Conservation (phyloP, 331 rosid species). For the Pyrus hybrid region DNA sequence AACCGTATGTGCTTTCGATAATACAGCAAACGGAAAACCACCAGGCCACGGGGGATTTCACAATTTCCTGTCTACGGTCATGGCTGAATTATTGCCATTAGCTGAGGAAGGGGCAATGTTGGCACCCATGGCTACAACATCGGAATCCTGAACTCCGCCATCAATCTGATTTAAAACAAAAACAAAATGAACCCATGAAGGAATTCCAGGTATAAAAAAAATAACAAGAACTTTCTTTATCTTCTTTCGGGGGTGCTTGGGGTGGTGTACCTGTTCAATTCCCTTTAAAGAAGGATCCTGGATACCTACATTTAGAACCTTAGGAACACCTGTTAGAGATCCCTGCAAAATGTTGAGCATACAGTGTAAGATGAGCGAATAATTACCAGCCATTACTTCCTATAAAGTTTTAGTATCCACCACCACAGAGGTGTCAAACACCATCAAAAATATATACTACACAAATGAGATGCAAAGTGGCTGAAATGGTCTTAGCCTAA, state of each 20-base stretch:
- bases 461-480: background rate
- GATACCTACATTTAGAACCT: slow-evolving; percentile 15
- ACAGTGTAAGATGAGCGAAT: background rate
- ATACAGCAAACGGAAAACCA: background rate
- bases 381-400: background rate
- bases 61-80: slow-evolving; percentile 3
- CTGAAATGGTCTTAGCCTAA: background rate
- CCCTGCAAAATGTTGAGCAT: slow-evolving; percentile 27
- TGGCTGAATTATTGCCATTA: slow-evolving; percentile 4
- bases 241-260: background rate
- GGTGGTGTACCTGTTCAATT: slow-evolving; percentile 28
- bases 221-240: background rate
- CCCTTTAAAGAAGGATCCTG: slow-evolving; percentile 30
- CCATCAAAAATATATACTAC: background rate
- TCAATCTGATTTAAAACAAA: slow-evolving; percentile 6
- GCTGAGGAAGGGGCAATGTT: background rate
- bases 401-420: background rate
- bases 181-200: background rate
- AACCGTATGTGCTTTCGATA: background rate
- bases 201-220: background rate
- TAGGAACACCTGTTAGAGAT: slow-evolving; percentile 32
- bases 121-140: background rate
- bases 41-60: background rate
- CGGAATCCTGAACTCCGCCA: slow-evolving; percentile 13
- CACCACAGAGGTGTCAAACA: background rate